Evolutionary conservation across 2,329 filamentous ascomycete species (phyloP).

Genomic region (Pleomassaria siparia): DNA sequence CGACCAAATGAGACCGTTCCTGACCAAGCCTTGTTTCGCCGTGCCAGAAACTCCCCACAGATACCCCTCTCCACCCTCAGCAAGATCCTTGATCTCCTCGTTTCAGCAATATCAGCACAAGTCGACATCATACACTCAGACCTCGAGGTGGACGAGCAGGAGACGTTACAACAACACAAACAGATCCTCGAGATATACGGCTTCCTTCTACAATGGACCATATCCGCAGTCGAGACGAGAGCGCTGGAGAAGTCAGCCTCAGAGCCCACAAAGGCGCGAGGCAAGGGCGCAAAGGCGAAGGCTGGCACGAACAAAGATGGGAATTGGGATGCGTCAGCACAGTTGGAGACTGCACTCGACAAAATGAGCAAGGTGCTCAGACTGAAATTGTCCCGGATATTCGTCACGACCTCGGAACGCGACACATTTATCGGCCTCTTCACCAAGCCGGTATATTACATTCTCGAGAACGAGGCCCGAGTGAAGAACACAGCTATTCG

Average conservation of each 20-base stretch:
- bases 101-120: constrained; percentile 81
- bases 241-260: constrained; percentile 84
- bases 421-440: constrained; percentile 93
- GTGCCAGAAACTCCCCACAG: constrained; percentile 75
- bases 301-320: constrained; percentile 64
- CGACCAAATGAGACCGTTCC: constrained; percentile 42
- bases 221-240: constrained; percentile 91
- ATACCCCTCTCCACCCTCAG: constrained; percentile 81
- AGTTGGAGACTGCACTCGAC: constrained; percentile 86
- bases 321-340: constrained; percentile 83
- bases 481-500: constrained; percentile 86
- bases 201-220: constrained; percentile 92
- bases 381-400: constrained; percentile 88
- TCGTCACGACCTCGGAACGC: constrained; percentile 91
- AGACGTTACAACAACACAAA: constrained; percentile 79
- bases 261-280: constrained; percentile 71
- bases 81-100: constrained; percentile 89
- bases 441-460: constrained; percentile 88
- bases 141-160: constrained; percentile 85
- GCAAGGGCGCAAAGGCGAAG: constrained; percentile 73
- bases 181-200: constrained; percentile 90
- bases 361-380: constrained; percentile 96
- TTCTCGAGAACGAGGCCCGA: constrained; percentile 90
- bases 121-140: constrained; percentile 84
- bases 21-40: constrained; percentile 64